Evolutionary conservation across 305 asterid species (phyloP), one percentile per base, ranked within the genome.

Genomic region (Rubia balearica): DNA sequence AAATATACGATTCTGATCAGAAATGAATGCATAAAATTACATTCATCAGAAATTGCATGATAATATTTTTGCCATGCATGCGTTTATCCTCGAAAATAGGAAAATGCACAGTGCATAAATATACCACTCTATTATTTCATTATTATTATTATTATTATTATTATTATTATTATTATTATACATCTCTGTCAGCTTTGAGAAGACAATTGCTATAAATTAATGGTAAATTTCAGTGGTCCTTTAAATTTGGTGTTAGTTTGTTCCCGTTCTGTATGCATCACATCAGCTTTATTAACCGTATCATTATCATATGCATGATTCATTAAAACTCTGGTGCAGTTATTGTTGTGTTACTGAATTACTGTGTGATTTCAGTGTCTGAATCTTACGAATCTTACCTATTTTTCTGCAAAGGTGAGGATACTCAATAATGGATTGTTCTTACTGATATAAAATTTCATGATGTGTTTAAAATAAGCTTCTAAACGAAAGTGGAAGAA

Each of bases 211-310:
- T 45, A 53, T 64, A 71, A 71, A 53, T 67, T 7, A 64, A 36
- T 43, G 66, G 42, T 55, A 55, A 21, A 51, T 51, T 16, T 9
- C 64, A 61, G 75, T 63, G 82, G 79, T 75, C 78, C 78, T 68
- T 41, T 65, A 30, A 59, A 67, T 13, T 12, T 64, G 45, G 38
- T 53, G 19, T 17, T 42, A 43, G 21, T 4, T 51, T 51, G 57
- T 16, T 51, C 57, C 57, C 57, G 57, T 74, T 22, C 30, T 42
- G 55, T 2, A 57, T 46, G 64, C 63, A 74, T 66, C 78, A 73
- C 69, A 69, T 63, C 69, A 77, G 11, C 64, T 7, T 51, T 62
- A 27, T 62, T 68, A 77, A 55, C 43, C 43, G 21, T 71, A 64
- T 6, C 6, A 30, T 30, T 30, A 64, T 40, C 40, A 61, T 63